Evolutionary conservation across 352 stramenopile genomes (phyloP).

Genomic region (Pythium pyrilobum): DNA sequence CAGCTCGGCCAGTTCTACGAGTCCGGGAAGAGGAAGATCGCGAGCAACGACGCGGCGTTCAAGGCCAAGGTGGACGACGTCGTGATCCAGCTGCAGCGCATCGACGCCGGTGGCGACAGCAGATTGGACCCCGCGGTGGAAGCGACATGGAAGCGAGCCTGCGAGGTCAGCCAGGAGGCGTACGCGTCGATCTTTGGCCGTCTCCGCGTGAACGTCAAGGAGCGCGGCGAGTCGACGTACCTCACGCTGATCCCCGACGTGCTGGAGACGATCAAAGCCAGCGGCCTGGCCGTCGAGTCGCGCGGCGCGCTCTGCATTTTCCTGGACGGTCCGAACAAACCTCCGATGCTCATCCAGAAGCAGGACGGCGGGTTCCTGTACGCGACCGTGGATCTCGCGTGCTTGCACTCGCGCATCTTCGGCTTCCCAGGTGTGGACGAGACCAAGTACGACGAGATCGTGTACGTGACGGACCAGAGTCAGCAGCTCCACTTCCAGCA

Average conservation of each 20-base stretch:
- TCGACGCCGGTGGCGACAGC: conserved; percentile 17
- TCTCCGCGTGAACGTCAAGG: conserved; percentile 51
- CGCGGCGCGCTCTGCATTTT: conserved; percentile 72
- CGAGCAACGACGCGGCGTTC: conserved; percentile 33
- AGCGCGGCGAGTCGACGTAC: conserved; percentile 80
- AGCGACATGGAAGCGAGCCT: conserved; percentile 54
- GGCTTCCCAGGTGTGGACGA: conserved; percentile 59
- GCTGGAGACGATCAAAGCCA: conserved; percentile 37
- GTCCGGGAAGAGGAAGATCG: conserved; percentile 46
- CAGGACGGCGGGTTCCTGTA: conserved; percentile 77
- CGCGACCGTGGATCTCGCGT: conserved; percentile 69
- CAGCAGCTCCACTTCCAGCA: conserved; percentile 80
- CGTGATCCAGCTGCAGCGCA: conserved; percentile 66
- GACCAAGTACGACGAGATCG: conserved; percentile 66
- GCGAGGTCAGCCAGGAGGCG: conserved; percentile 62
- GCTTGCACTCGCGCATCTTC: conserved; percentile 67
- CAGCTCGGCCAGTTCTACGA: conserved; percentile 70
- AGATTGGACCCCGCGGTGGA: conserved; percentile 35
- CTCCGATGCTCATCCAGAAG: conserved; percentile 81
- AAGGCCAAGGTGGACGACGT: conserved; percentile 61
- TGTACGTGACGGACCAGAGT: conserved; percentile 81
- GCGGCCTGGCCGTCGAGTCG: conserved; percentile 45
- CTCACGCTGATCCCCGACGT: conserved; percentile 44
- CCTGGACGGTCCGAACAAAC: conserved; percentile 57
- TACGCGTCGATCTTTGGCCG: conserved; percentile 65